Base-by-base conservation (phyloP, 306 rosid species). In the Ziziphus jujuba region DNA sequence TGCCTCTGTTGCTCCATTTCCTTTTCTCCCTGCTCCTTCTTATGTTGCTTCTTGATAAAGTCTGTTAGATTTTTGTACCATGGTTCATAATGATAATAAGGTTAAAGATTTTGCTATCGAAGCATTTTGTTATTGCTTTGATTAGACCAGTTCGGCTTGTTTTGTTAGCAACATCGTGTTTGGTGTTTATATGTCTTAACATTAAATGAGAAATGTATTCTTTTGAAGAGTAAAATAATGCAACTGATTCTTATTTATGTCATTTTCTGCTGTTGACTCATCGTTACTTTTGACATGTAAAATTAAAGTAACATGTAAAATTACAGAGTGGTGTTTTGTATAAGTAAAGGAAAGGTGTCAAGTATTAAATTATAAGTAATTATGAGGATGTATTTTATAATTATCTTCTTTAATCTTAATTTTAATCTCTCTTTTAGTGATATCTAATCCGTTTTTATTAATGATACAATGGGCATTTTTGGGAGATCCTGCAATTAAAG, bases 1-100 rank as follows among this genome's bases (percentile, higher is more conserved):
- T 74, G 91, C 97, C 64, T 90, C 97, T 6, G 72, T 73, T 64
- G 96, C 98, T 25, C 97, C 96, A 1, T 90, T 93, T 67, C 98
- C 98, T 22, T 93, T 90, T 65, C 80, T 93, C 80, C 97, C 98
- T 16, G 97, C 84, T 70, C 98, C 98, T 19, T 68, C 75, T 2
- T 85, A 87, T 67, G 72, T 64, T 23, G 24, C 62, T 69, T 63
- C 70, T 69, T 84, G 83, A 86, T 60, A 44, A n/a, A 70, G 38
- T 20, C 52, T 57, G 54, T 54, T 22, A 34, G 20, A 60, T 24
- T 71, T 63, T 72, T 58, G 64, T 63, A 38, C 63, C 23, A 61
- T 61, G 4, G 8, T 59, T 25, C 20, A 15, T 54, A 48, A 68
- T n/a, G n/a, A n/a, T 34, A 59, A 63, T 45, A 33, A 15, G 59